Evolutionary conservation across 2,329 filamentous ascomycete genomes (phyloP).

Genomic region (Talaromyces atroroseus): DNA sequence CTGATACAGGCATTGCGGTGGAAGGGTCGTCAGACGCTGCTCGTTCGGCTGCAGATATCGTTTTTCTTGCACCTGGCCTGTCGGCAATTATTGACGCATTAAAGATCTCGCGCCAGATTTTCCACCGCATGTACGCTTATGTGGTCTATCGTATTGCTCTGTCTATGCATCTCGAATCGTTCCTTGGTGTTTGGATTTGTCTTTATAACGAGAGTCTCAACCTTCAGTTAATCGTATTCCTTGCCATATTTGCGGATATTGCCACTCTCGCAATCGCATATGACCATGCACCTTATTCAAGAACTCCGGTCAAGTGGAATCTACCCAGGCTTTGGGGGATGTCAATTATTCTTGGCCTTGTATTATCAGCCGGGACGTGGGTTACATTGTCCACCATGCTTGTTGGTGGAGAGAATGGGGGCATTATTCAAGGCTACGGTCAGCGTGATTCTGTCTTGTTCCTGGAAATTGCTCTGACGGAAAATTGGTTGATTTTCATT

Average conservation of each 20-base stretch:
- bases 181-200: slow-evolving; percentile 85
- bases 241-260: slow-evolving; percentile 90
- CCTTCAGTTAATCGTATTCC: slow-evolving; percentile 84
- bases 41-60: slow-evolving; percentile 85
- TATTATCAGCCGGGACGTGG: slow-evolving; percentile 80
- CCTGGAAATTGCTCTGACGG: slow-evolving; percentile 81
- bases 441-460: slow-evolving; percentile 76
- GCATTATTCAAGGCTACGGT: slow-evolving; percentile 88
- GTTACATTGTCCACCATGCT: slow-evolving; percentile 83
- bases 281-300: slow-evolving; percentile 84
- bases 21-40: slow-evolving; percentile 88
- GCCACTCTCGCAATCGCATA: slow-evolving; percentile 89
- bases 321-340: slow-evolving; percentile 90
- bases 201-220: slow-evolving; percentile 80
- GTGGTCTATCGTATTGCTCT: slow-evolving; percentile 92
- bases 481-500: slow-evolving; percentile 97
- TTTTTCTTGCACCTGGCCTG: slow-evolving; percentile 86
- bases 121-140: slow-evolving; percentile 95
- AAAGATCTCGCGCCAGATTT: slow-evolving; percentile 90
- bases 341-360: slow-evolving; percentile 74
- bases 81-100: slow-evolving; percentile 89
- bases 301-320: slow-evolving; percentile 90
- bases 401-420: slow-evolving; percentile 60
- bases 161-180: slow-evolving; percentile 86
- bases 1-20: slow-evolving; percentile 93